Evolutionary conservation across 2,329 filamentous ascomycete genomes (phyloP).

Genomic region (Aspergillus awamori): DNA sequence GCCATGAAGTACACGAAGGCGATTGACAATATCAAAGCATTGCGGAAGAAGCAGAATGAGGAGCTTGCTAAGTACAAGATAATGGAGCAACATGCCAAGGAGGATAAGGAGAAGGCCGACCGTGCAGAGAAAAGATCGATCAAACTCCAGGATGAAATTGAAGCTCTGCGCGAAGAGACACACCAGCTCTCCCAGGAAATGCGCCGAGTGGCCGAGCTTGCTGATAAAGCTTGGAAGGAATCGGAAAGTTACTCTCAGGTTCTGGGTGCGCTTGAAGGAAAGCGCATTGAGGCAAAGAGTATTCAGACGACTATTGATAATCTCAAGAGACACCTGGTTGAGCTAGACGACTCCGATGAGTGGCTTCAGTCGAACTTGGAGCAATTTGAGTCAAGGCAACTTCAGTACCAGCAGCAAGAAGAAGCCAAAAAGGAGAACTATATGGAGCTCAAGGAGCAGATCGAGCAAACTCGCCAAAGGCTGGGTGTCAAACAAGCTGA

Average conservation of each 20-base stretch:
- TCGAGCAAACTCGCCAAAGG: slow-evolving; percentile 51
- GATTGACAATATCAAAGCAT: slow-evolving; percentile 87
- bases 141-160: slow-evolving; percentile 64
- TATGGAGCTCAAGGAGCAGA: slow-evolving; percentile 59
- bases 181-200: slow-evolving; percentile 57
- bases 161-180: slow-evolving; percentile 63
- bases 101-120: slow-evolving; percentile 82
- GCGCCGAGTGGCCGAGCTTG: slow-evolving; percentile 50
- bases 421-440: slow-evolving; percentile 67
- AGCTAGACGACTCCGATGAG: slow-evolving; percentile 76
- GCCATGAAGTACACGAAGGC: slow-evolving; percentile 96
- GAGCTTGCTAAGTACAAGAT: slow-evolving; percentile 73
- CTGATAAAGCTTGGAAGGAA: slow-evolving; percentile 69
- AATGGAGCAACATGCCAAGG: slow-evolving; percentile 75
- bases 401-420: slow-evolving; percentile 65
- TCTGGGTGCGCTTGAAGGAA: slow-evolving; percentile 73
- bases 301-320: slow-evolving; percentile 71
- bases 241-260: slow-evolving; percentile 74
- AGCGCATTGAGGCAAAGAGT: slow-evolving; percentile 72
- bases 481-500: slow-evolving; percentile 47
- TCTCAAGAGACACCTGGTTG: slow-evolving; percentile 71
- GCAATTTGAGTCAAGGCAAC: slow-evolving; percentile 76
- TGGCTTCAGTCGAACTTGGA: slow-evolving; percentile 71
- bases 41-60: slow-evolving; percentile 80
- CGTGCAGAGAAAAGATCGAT: slow-evolving; percentile 67